Evolutionary conservation across 2,329 filamentous ascomycete species (phyloP), one percentile per base, ranked within the genome.

Genomic region (Alternaria burnsii): DNA sequence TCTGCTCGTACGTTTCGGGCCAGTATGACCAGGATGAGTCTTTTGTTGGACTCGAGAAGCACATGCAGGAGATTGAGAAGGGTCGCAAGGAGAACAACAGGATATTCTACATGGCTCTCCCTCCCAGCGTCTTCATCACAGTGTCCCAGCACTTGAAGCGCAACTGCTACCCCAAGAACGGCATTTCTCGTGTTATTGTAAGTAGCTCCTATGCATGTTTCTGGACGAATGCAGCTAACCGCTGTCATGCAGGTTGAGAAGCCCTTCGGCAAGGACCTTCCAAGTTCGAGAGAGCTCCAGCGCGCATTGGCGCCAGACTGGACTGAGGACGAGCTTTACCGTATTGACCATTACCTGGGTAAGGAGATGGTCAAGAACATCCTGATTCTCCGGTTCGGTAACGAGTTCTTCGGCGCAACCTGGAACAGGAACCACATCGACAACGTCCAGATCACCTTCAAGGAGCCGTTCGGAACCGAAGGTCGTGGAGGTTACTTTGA

Each of bases 351-450:
- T 84, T 99, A 99, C 82, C 88, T 99, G 48, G 96, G 96, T 75
- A 99, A 99, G 87, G 95, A 99, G 83, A 99, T 99, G 95, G 95
- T 99, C 75, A 99, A 99, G 89, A 99, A 99, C 83, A 96, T 99
- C 71, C 87, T 99, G 69, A 97, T 99, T 72, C 88, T 99, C 70
- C 89, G 96, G 78, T 99, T 99, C 78, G 96, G 95, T 73, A 99
- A 99, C 85, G 94, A 97, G 71, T 99, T 99, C 87, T 92, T 99
- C 73, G 94, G 94, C 69, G 94, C 95, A 43, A 99, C 94, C 61
- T 99, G 95, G 95, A 99, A 98, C 86, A 89, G 95, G 71, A 94
- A 97, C 81, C 94, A 98, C 86, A 99, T 99, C 83, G 95, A 98
- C 84, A 99, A 97, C 75, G 91, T 99, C 51, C 95, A 98, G 84